These are phyloP conservation scores for Glutinoglossum americanum DNA, from an alignment of 495 filamentous ascomycete species.

Conservation along the genomic window DNA sequence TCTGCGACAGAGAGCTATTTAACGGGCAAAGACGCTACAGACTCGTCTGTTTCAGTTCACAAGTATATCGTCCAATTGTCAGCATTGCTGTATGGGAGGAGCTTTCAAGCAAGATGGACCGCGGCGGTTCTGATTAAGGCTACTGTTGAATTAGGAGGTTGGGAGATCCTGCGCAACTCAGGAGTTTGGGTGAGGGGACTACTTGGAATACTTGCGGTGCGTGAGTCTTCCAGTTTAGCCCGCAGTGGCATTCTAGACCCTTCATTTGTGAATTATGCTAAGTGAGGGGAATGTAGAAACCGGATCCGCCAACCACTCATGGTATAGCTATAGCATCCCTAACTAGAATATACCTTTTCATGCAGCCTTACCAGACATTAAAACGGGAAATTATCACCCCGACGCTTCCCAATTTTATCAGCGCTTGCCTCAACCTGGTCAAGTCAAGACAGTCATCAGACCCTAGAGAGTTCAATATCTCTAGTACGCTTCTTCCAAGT, in stretches of 20 bases:
- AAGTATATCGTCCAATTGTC: conserved; percentile 60
- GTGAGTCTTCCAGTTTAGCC: conserved; percentile 8
- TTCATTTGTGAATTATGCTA: background rate
- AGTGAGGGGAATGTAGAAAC: conserved; percentile 29
- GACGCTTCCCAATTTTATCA: conserved; percentile 49
- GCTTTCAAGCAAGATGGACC: conserved; percentile 47
- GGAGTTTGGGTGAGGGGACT: conserved; percentile 52
- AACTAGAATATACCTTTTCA: conserved; percentile 60
- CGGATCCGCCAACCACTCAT: conserved; percentile 47
- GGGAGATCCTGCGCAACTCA: conserved; percentile 48
- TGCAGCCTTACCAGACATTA: conserved; percentile 59
- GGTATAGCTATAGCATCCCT: conserved; percentile 52
- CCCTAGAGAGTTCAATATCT: conserved; percentile 14
- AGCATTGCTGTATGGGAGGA: conserved; percentile 51
- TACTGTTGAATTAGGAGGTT: conserved; percentile 59
- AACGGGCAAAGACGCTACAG: conserved; percentile 32
- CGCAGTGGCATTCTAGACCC: background rate
- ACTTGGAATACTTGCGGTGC: conserved; percentile 46
- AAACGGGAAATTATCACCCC: conserved; percentile 79
- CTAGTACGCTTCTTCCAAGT: conserved; percentile 30
- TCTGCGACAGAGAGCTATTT: conserved; percentile 23
- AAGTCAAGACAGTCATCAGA: conserved; percentile 14
- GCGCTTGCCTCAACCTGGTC: conserved; percentile 46
- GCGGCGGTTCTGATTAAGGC: conserved; percentile 59
- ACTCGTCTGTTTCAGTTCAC: conserved; percentile 43